These are phyloP conservation scores for Sarocladiaceae sp. DNA, from an alignment of 2,329 filamentous ascomycete genomes.

Conservation along the genomic window DNA sequence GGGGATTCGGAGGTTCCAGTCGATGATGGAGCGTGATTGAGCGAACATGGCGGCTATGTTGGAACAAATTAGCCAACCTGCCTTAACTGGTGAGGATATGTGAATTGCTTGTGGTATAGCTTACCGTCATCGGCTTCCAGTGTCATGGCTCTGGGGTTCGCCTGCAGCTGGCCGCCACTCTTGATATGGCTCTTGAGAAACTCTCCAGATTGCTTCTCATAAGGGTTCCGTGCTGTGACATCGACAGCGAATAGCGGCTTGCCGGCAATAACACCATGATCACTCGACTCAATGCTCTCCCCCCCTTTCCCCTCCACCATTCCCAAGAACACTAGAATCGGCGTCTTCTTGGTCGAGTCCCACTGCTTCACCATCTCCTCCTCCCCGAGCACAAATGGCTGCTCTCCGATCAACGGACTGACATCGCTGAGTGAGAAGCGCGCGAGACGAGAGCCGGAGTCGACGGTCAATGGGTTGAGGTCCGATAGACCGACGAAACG, in stretches of 20 bases:
- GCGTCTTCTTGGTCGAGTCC: slow-evolving; percentile 61
- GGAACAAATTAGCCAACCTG: no score
- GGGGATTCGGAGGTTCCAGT: slow-evolving; percentile 91
- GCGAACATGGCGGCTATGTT: slow-evolving; percentile 85
- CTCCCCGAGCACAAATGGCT: slow-evolving; percentile 67
- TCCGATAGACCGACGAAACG: slow-evolving; percentile 74
- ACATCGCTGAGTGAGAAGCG: slow-evolving; percentile 66
- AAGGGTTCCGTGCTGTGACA: slow-evolving; percentile 63
- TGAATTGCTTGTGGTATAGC: slow-evolving; percentile 13
- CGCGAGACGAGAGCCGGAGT: slow-evolving; percentile 51
- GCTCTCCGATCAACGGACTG: slow-evolving; percentile 59
- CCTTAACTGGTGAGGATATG: neutral
- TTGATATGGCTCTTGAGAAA: slow-evolving; percentile 35
- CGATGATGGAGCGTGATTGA: slow-evolving; percentile 77
- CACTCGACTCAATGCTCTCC: slow-evolving; percentile 19
- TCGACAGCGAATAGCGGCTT: slow-evolving; percentile 86
- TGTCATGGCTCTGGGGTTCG: slow-evolving; percentile 57
- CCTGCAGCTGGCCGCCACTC: slow-evolving; percentile 58
- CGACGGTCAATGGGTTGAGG: slow-evolving; percentile 63
- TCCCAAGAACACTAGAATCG: slow-evolving; percentile 78
- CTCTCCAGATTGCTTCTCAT: slow-evolving; percentile 55
- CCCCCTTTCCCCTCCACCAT: slow-evolving; percentile 53
- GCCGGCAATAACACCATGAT: slow-evolving; percentile 66
- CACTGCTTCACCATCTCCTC: slow-evolving; percentile 65
- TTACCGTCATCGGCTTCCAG: slow-evolving; percentile 56